A percentile compares a stretch with the other conserved stretches of the same genome.
These are phyloP conservation scores for Arabidopsis arenosa DNA, from an alignment of 345 rosid genomes.

Conservation along the genomic window DNA sequence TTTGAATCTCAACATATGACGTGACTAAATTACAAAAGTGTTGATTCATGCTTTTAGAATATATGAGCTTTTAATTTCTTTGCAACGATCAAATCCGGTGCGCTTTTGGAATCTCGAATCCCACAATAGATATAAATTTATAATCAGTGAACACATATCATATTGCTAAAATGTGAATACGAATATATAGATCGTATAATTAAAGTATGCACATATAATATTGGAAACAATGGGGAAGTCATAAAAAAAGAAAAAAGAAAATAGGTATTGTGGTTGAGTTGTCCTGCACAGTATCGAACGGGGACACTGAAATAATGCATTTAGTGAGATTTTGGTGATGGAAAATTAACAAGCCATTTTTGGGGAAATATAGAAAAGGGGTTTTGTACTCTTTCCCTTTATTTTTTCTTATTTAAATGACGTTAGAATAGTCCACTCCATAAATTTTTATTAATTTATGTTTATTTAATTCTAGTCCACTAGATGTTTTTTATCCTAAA, in stretches of 20 bases:
- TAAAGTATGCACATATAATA: background rate
- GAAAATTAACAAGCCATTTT: slow-evolving; percentile 32
- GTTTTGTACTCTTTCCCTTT: slow-evolving; percentile 10
- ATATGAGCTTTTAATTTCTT: background rate
- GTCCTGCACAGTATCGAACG: slow-evolving; percentile 35
- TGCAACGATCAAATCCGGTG: slow-evolving; percentile 23
- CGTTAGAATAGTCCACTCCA: slow-evolving; percentile 37
- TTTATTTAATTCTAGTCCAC: slow-evolving; percentile 33
- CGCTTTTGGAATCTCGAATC: slow-evolving; percentile 39
- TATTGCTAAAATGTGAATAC: background rate
- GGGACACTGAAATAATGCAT: slow-evolving; percentile 28
- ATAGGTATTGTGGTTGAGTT: slow-evolving; percentile 38
- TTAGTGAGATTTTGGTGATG: slow-evolving; percentile 39
- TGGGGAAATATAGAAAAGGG: slow-evolving; percentile 17
- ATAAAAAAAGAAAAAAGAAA: background rate
- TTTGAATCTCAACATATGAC: slow-evolving; percentile 16
- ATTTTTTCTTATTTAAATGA: slow-evolving; percentile 9
- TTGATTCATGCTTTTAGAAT: slow-evolving; percentile 36
- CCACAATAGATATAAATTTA: background rate
- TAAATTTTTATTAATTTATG: background rate
- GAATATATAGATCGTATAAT: background rate
- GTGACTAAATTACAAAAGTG: slow-evolving; percentile 8
- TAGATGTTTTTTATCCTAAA: slow-evolving; percentile 19
- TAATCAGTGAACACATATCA: slow-evolving; percentile 7
- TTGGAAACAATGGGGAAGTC: background rate